Evolutionary conservation across 2,329 filamentous ascomycete species (phyloP).

Genomic region (Phaeoacremonium minimum): DNA sequence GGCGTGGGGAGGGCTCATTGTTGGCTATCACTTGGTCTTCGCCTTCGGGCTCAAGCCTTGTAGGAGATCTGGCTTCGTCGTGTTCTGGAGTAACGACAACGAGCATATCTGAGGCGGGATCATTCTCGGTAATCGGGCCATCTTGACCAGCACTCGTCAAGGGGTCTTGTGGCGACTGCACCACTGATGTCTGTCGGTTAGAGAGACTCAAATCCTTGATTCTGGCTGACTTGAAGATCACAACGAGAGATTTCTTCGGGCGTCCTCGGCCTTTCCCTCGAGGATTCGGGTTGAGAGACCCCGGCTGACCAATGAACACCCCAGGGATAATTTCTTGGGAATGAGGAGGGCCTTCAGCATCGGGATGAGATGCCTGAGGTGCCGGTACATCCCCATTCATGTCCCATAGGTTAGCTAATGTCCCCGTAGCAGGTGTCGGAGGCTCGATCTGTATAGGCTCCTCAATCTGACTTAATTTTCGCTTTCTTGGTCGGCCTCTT

Average conservation of each 20-base stretch:
- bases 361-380: no score
- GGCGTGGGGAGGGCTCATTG: no score
- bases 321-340: no score
- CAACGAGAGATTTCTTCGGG: slow-evolving; percentile 22
- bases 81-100: no score
- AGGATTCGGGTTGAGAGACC: slow-evolving; percentile 17
- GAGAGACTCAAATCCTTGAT: slow-evolving; percentile 14
- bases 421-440: no score
- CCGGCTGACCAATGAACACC: slow-evolving; percentile 18
- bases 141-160: background rate
- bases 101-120: background rate
- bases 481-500: background rate
- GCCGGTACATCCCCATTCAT: no score
- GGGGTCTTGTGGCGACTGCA: background rate
- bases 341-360: no score
- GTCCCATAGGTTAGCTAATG: no score
- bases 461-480: no score
- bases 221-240: slow-evolving; percentile 21
- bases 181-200: background rate
- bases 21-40: no score
- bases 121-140: background rate
- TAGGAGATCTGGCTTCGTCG: no score
- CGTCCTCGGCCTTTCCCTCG: slow-evolving; percentile 20
- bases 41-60: slow-evolving; percentile 10
- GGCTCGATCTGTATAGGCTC: no score